Conservation (phyloP, 257 asterid species). For the Gentiana straminea region DNA sequence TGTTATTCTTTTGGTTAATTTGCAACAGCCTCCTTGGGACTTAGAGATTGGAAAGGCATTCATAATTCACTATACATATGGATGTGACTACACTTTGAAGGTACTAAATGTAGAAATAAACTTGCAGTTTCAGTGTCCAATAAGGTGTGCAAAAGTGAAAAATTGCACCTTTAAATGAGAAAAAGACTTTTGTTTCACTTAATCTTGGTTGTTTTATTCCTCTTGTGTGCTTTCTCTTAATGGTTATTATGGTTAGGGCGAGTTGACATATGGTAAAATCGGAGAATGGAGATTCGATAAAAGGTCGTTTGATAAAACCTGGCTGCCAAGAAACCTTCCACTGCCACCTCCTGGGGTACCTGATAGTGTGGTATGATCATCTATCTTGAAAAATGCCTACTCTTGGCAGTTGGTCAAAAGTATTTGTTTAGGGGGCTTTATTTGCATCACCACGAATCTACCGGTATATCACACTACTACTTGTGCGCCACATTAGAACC, state of each 20-base stretch:
- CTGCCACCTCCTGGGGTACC: slow-evolving; percentile 95
- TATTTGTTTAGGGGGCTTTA: too few relatives aligned
- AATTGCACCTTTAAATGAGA: background rate
- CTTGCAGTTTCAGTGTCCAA: background rate
- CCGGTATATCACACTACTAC: too few relatives aligned
- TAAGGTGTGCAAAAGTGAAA: background rate
- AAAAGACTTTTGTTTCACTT: background rate
- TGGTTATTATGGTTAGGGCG: slow-evolving; percentile 36
- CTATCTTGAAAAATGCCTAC: background rate
- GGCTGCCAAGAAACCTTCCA: slow-evolving; percentile 81
- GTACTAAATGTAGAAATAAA: slow-evolving; percentile 18
- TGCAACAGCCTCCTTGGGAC: slow-evolving; percentile 91
- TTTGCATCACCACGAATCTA: too few relatives aligned
- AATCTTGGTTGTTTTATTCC: background rate
- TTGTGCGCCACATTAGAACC: too few relatives aligned
- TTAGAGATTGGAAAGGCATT: slow-evolving; percentile 55
- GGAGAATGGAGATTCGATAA: slow-evolving; percentile 99
- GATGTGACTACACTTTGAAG: slow-evolving; percentile 85
- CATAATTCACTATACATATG: slow-evolving; percentile 89
- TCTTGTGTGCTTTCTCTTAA: background rate
- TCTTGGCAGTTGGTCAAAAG: background rate
- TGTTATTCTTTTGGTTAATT: slow-evolving; percentile 8
- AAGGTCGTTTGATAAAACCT: slow-evolving; percentile 49
- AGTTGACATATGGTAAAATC: slow-evolving; percentile 72
- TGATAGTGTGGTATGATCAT: slow-evolving; percentile 70